Evolutionary conservation across 768 basidiomycete species (phyloP), one percentile per base, ranked within the genome.

Genomic region (Leccinellum rugosiceps): DNA sequence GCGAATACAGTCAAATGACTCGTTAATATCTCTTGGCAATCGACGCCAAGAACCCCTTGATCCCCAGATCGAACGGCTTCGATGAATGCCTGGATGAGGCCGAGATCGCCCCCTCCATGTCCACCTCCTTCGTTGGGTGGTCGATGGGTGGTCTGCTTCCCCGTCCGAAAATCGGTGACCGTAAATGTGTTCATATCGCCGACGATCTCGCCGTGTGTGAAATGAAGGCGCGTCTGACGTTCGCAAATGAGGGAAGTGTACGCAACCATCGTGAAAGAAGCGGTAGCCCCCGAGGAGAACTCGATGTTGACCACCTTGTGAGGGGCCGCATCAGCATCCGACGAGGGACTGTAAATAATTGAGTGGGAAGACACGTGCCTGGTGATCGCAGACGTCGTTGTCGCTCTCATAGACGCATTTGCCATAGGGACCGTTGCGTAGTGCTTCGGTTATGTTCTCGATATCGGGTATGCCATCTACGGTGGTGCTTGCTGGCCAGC

Each of bases 361-460:
- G 50, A 21, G 44, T 15, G 23, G 28, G 26, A 26, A n/a, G 15
- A 38, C 6, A 45, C 69, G 35, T 53, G 78, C 82, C 73, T 94
- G 92, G 62, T 95, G 86, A 72, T 95, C 92, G 64, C 88, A 91
- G 48, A 95, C 92, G 67, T 94, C 88, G 67, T 95, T 95, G 45
- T 80, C 76, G 53, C 83, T 80, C 68, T 93, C 91, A 69, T 95
- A 95, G 6, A 92, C 92, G 65, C 93, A 95, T 55, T 77, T 73
- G 0, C 93, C 93, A 58, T 93, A 94, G 17, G 87, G 84, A 3
- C 88, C 85, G 4, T 72, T 76, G 48, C 75, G 78, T n/a, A 95
- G 75, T 0, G 89, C 92, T 2, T 80, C 79, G 0, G 84, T 85
- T 57, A 95, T 76, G 68, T 88, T 94, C 74, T 95, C 93, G 47